Conservation (phyloP, 2,329 filamentous ascomycete species). For the Colletotrichum karsti region DNA sequence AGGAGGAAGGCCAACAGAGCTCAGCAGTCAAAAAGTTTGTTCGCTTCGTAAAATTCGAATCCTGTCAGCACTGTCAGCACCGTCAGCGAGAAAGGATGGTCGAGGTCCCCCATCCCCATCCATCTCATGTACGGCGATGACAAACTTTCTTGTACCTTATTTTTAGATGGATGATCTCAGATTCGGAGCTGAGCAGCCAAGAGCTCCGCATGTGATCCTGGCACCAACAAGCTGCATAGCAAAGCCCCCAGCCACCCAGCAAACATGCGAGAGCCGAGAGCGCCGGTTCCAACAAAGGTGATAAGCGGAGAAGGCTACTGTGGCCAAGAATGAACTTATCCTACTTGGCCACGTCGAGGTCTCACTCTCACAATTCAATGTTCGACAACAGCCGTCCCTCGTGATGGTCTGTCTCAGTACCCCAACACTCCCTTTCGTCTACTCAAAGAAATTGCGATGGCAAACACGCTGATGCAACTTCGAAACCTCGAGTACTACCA, state of each 20-base stretch:
- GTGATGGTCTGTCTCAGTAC: not conserved
- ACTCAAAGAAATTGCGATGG: not conserved
- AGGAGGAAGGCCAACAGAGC: not conserved
- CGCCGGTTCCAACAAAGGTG: not conserved
- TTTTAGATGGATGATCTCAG: conserved; percentile 24
- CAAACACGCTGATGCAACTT: not conserved
- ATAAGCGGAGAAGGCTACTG: not conserved
- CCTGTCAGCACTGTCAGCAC: conserved; percentile 25
- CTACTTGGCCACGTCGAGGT: not conserved
- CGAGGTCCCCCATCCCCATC: not conserved
- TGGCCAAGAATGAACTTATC: not conserved
- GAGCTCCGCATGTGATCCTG: conserved; percentile 10
- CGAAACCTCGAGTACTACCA: not conserved
- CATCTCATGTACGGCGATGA: not conserved
- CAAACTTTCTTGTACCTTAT: conserved; percentile 8
- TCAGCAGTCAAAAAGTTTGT: not conserved
- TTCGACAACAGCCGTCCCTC: not conserved
- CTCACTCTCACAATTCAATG: not conserved
- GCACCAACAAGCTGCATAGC: not conserved
- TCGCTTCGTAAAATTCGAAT: not conserved
- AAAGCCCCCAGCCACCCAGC: not conserved
- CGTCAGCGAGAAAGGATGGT: no score
- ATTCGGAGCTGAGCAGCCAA: conserved; percentile 13
- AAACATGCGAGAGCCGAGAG: not conserved
- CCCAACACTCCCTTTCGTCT: not conserved